Conservation (phyloP, 768 basidiomycete genomes). For the Mycena crocata region DNA sequence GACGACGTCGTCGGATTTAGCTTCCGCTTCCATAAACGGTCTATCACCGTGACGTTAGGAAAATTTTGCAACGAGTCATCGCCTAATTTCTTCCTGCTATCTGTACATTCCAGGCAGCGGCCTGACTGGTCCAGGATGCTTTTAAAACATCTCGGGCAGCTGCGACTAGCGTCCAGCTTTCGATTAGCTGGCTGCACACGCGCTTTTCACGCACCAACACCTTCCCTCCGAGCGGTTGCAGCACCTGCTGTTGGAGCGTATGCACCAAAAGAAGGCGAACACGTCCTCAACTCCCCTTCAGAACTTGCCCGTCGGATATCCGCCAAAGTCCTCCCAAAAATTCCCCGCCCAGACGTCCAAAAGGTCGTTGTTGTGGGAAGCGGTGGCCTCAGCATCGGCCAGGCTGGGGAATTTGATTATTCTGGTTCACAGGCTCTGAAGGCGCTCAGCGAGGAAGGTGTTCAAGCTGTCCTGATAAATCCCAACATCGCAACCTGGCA, state of each 20-base stretch:
- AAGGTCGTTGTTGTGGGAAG: conserved; percentile 97
- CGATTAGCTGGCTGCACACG: conserved; percentile 52
- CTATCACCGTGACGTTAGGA: background rate
- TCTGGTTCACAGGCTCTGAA: conserved; percentile 99
- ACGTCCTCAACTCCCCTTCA: conserved; percentile 92
- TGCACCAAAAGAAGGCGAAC: conserved; percentile 72
- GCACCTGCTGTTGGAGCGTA: conserved; percentile 82
- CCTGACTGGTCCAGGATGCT: conserved; percentile 27
- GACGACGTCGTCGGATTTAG: too few species aligned
- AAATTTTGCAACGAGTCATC: background rate
- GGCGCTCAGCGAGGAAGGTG: conserved; percentile 94
- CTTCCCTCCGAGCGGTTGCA: conserved; percentile 72
- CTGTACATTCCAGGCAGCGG: conserved; percentile 3
- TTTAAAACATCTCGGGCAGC: conserved; percentile 39
- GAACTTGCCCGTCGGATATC: conserved; percentile 94
- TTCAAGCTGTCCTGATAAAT: conserved; percentile 95
- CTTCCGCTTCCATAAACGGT: too few species aligned
- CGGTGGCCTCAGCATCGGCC: conserved; percentile 96
- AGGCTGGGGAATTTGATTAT: conserved; percentile 99
- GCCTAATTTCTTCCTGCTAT: background rate
- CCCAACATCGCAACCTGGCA: conserved; percentile 99
- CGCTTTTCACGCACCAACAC: conserved; percentile 67
- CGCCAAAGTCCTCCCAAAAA: conserved; percentile 92
- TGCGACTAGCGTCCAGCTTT: conserved; percentile 56
- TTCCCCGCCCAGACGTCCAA: conserved; percentile 91